Evolutionary conservation across 2,329 filamentous ascomycete species (phyloP).

Genomic region (Trichocomaceae sp.): DNA sequence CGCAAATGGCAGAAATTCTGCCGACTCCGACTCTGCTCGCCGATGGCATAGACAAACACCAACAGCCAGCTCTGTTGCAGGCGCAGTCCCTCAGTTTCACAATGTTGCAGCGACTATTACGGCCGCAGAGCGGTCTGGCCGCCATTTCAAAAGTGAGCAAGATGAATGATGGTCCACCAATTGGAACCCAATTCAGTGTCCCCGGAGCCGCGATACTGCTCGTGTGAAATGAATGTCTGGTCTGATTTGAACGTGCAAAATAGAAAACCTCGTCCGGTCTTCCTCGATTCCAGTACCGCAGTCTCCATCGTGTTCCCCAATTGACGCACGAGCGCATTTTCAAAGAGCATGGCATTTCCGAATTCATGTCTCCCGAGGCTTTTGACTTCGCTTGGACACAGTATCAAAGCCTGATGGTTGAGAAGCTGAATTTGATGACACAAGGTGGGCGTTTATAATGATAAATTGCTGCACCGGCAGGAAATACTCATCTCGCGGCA

Average conservation of each 20-base stretch:
- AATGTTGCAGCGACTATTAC: constrained; percentile 36
- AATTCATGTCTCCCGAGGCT: constrained; percentile 61
- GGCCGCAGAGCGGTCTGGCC: constrained; percentile 40
- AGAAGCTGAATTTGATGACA: constrained; percentile 68
- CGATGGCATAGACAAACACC: constrained; percentile 12
- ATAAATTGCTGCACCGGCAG: neutral
- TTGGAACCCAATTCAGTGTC: constrained; percentile 15
- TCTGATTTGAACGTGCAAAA: constrained; percentile 4
- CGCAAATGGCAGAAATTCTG: constrained; percentile 30
- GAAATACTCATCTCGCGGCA: neutral
- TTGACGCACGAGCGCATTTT: constrained; percentile 44
- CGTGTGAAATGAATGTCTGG: neutral
- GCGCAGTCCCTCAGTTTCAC: neutral
- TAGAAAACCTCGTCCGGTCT: constrained; percentile 33
- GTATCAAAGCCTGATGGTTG: constrained; percentile 68
- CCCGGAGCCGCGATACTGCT: neutral
- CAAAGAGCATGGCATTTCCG: constrained; percentile 53
- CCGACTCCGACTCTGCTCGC: constrained; percentile 18
- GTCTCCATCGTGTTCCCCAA: constrained; percentile 42
- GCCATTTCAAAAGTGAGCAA: constrained; percentile 30
- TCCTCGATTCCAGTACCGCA: constrained; percentile 31
- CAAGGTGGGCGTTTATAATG: constrained; percentile 52
- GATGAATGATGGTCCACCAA: neutral
- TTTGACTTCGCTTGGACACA: constrained; percentile 74
- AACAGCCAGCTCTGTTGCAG: neutral